These are phyloP conservation scores for Aureoboletus auriporus DNA, from an alignment of 768 basidiomycete species.

Conservation along the genomic window DNA sequence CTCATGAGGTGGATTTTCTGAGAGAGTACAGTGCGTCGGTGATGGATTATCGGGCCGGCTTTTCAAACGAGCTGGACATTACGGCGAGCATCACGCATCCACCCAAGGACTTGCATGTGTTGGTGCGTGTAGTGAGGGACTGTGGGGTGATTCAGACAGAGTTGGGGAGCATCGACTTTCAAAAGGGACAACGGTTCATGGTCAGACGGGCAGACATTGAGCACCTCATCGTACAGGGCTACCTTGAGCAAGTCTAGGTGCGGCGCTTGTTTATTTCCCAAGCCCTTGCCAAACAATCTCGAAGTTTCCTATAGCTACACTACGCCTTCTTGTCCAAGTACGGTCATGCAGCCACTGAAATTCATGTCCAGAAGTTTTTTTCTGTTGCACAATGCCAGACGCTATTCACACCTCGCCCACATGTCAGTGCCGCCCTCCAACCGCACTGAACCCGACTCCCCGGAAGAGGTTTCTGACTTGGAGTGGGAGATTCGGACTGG, in stretches of 20 bases:
- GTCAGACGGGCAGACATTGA: slow-evolving; percentile 88
- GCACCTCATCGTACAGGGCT: slow-evolving; percentile 90
- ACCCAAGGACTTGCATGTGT: slow-evolving; percentile 85
- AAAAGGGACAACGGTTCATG: slow-evolving; percentile 86
- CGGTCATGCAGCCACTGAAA: slow-evolving; percentile 10
- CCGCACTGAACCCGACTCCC: slow-evolving; percentile 6
- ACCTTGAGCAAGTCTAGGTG: slow-evolving; percentile 74
- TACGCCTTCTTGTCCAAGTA: neutral
- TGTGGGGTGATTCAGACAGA: slow-evolving; percentile 93
- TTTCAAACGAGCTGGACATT: slow-evolving; percentile 84
- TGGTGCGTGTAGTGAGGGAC: slow-evolving; percentile 82
- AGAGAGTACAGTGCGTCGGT: slow-evolving; percentile 75
- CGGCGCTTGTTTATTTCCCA: slow-evolving; percentile 20
- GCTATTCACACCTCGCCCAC: slow-evolving; percentile 9
- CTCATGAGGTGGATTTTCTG: slow-evolving; percentile 81
- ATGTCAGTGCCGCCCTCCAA: slow-evolving; percentile 4
- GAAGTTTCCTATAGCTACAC: too few species aligned
- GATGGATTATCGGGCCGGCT: slow-evolving; percentile 81
- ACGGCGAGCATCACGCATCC: slow-evolving; percentile 78
- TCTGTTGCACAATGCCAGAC: neutral
- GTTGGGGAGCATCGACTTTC: slow-evolving; percentile 85
- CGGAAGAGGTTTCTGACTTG: slow-evolving; percentile 47
- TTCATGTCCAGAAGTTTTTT: neutral
- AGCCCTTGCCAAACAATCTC: slow-evolving; percentile 23
- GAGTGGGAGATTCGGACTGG: slow-evolving; percentile 82